Base-by-base conservation (phyloP, 768 basidiomycete genomes). In the Lentinula sp. region DNA sequence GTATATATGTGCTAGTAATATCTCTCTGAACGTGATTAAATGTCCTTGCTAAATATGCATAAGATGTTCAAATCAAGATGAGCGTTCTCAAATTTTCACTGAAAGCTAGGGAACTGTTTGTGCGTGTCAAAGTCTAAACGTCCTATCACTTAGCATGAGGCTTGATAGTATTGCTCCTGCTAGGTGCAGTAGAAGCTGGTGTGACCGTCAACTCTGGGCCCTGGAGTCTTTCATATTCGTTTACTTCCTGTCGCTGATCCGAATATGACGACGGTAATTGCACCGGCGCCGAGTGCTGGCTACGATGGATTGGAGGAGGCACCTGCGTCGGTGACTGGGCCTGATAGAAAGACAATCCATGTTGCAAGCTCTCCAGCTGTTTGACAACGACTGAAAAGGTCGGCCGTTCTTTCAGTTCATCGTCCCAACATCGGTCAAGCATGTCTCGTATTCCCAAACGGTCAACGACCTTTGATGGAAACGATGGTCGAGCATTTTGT, bases 341-440 rank as follows among this genome's bases (percentile, higher is more conserved):
- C n/a, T 34, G 51, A 37, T 53, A 53, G 34, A 35, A 53, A 11
- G 51, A 16, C 16, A 53, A 16, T n/a, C 55, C 37, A 31, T 42
- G 35, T 28, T 15, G 16, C 40, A 57, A 43, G 18, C 18, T 42
- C 39, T 57, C 55, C 3, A 57, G 39, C 8, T 40, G 28, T 52
- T 37, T 59, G 48, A 59, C 48, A n/a, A 59, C 37, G 5, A 21
- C 2, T 11, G 48, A 49, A 23, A 59, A 59, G 9, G 59, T 18
- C 3, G 59, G 59, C 0, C 59, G 10, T 32, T 50, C 48, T 13
- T 28, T 50, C 1, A 40, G 34, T n/a, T 40, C 46, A 49, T 49
- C 39, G 28, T 49, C 46, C 59, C 59, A 59, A 13, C 59, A 59
- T 2, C 45, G 46, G 16, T 40, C 48, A 15, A 59, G 49, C n/a